A percentile compares a stretch with the other conserved stretches of the same genome.
These are phyloP conservation scores for Pichia sp. DNA, from an alignment of 1,139 yeast species.

Conservation along the genomic window DNA sequence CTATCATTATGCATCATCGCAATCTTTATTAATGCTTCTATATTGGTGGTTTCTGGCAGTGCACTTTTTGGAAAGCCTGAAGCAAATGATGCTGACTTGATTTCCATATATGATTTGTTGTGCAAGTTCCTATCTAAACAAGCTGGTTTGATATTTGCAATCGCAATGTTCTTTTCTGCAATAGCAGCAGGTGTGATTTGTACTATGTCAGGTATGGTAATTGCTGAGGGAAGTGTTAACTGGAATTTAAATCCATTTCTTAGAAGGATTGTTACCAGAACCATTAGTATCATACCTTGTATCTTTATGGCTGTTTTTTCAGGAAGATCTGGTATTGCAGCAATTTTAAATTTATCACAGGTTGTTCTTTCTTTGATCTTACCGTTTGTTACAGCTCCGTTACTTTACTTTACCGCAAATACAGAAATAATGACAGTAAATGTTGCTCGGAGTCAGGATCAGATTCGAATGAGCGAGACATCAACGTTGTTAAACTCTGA, in stretches of 20 bases:
- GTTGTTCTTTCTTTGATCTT: slow-evolving; percentile 62
- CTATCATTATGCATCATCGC: slow-evolving; percentile 65
- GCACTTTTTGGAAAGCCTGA: slow-evolving; percentile 56
- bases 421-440: slow-evolving; percentile 51
- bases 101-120: slow-evolving; percentile 63
- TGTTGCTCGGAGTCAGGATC: slow-evolving; percentile 25
- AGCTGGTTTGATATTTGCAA: slow-evolving; percentile 67
- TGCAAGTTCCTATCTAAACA: slow-evolving; percentile 54
- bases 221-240: slow-evolving; percentile 69
- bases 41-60: slow-evolving; percentile 67
- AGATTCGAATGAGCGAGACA: slow-evolving; percentile 5
- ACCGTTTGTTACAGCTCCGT: slow-evolving; percentile 82
- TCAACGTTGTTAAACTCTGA: slow-evolving; percentile 6
- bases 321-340: slow-evolving; percentile 64
- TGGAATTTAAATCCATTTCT: slow-evolving; percentile 66
- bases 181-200: slow-evolving; percentile 80
- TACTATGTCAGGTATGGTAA: slow-evolving; percentile 76
- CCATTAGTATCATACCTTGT: slow-evolving; percentile 68
- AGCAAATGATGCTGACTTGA: slow-evolving; percentile 62
- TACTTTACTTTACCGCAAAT: slow-evolving; percentile 74
- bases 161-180: slow-evolving; percentile 69
- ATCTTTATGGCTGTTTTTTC: slow-evolving; percentile 52
- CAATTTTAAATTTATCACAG: slow-evolving; percentile 66
- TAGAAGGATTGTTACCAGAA: slow-evolving; percentile 64
- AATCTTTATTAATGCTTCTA: slow-evolving; percentile 66